phyloP scores from a whole-genome alignment of 1,284 basidiomycete species.

The Melampsora americana region DNA sequence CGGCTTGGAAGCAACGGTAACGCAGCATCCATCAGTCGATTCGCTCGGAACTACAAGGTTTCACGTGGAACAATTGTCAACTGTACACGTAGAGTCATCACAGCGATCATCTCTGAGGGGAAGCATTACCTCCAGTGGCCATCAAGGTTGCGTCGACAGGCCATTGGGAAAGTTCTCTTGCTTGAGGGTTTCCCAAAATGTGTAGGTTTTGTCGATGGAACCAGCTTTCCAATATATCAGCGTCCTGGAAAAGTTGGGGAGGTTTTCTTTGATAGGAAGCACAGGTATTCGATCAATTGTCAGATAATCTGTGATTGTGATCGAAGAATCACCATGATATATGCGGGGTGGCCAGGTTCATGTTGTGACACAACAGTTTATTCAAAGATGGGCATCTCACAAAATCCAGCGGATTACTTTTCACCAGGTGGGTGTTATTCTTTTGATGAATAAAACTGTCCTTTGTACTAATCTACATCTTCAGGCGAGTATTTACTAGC shows the following conservation, averaged over 20 bases:
- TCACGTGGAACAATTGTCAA: slow-evolving; percentile 18
- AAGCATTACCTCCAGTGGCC: neutral
- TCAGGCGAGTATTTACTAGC: slow-evolving; percentile 26
- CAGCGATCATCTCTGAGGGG: neutral
- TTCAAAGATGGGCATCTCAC: slow-evolving; percentile 1
- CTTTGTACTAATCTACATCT: neutral
- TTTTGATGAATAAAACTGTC: neutral
- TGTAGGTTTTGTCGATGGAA: slow-evolving; percentile 17
- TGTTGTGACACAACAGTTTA: slow-evolving; percentile 8
- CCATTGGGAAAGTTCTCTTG: neutral
- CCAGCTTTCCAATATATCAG: slow-evolving; percentile 7
- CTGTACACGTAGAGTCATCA: neutral
- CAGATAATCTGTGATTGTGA: slow-evolving; percentile 27
- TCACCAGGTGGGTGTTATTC: neutral
- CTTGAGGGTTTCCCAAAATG: neutral
- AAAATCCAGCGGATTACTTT: slow-evolving; percentile 8
- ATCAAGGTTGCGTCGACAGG: neutral
- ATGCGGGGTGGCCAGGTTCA: slow-evolving; percentile 8
- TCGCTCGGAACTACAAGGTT: neutral
- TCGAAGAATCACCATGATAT: neutral
- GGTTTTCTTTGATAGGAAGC: slow-evolving; percentile 18
- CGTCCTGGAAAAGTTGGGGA: neutral
- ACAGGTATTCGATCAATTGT: slow-evolving; percentile 16
- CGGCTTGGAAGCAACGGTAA: slow-evolving; percentile 4
- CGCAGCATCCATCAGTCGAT: neutral